Conservation (phyloP, 371 early-diverging fungal species). For the Syncephalastrum racemosum region DNA sequence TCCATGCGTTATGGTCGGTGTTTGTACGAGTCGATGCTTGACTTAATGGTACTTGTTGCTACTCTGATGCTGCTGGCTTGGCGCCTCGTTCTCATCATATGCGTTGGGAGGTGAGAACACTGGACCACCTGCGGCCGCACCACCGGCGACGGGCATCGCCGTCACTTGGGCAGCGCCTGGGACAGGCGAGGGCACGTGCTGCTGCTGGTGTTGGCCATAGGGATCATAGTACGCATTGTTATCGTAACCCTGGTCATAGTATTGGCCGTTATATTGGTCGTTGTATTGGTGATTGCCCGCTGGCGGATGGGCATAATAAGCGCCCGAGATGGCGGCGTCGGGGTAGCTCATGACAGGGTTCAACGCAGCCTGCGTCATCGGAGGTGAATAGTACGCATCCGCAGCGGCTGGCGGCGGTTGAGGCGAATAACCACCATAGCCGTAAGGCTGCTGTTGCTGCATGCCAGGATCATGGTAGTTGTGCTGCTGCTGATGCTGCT, state of each 20-base stretch:
- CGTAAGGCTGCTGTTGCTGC: conserved; percentile 3
- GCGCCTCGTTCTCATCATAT: conserved; percentile 21
- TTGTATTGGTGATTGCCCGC: background rate
- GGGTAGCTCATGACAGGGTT: conserved; percentile 26
- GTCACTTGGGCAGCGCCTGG: conserved; percentile 6
- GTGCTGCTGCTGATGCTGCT: conserved; percentile 8
- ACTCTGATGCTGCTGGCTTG: conserved; percentile 5
- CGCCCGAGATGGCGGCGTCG: conserved; percentile 27
- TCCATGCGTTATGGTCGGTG: background rate
- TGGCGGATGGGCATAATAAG: conserved; percentile 20
- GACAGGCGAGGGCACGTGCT: background rate
- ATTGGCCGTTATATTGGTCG: conserved; percentile 12
- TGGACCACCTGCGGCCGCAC: conserved; percentile 3
- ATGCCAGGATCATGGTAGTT: conserved; percentile 3
- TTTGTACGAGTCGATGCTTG: background rate
- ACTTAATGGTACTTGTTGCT: conserved; percentile 5
- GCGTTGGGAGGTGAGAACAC: conserved; percentile 23
- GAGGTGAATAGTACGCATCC: conserved; percentile 18
- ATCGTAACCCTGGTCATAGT: conserved; percentile 18
- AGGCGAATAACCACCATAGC: conserved; percentile 15
- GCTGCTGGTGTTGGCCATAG: conserved; percentile 12
- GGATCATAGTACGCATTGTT: conserved; percentile 14
- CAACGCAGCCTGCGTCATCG: conserved; percentile 14
- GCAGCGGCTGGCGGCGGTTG: conserved; percentile 18
- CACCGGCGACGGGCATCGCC: background rate